phyloP scores from a whole-genome alignment of 2,329 filamentous ascomycete genomes.

The Cercospora sp. region DNA sequence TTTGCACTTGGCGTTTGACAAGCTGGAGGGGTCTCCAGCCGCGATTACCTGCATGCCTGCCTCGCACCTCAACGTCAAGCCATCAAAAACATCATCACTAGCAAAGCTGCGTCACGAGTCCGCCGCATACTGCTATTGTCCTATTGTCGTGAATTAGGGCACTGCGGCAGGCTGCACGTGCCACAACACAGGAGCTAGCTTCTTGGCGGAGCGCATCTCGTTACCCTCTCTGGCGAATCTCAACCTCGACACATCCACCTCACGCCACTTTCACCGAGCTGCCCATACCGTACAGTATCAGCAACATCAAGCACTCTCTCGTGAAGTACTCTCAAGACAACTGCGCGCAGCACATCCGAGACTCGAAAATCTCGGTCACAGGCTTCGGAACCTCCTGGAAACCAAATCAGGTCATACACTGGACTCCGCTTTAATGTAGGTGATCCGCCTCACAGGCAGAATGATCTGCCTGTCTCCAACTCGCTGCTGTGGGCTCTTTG shows the following conservation, averaged over 20 bases:
- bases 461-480: too few species aligned
- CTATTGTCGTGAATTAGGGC: neutral
- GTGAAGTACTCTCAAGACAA: neutral
- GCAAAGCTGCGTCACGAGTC: neutral
- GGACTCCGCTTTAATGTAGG: neutral
- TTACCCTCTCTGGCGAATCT: slow-evolving; percentile 5
- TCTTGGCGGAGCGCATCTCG: slow-evolving; percentile 1
- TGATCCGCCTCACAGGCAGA: neutral
- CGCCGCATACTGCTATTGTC: neutral
- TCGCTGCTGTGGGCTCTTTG: neutral
- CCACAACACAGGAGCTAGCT: slow-evolving; percentile 10
- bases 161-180: slow-evolving; percentile 9
- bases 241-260: slow-evolving; percentile 1
- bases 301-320: neutral
- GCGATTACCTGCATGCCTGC: neutral
- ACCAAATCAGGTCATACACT: neutral
- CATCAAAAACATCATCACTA: neutral
- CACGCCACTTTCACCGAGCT: neutral
- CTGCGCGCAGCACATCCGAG: neutral
- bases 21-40: slow-evolving; percentile 8
- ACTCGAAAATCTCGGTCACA: neutral
- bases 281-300: neutral
- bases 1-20: slow-evolving; percentile 16
- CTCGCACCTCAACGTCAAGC: neutral
- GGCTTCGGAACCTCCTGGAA: slow-evolving; percentile 7